Base-by-base conservation (phyloP, 768 basidiomycete species). In the Kwoniella dendrophila region DNA sequence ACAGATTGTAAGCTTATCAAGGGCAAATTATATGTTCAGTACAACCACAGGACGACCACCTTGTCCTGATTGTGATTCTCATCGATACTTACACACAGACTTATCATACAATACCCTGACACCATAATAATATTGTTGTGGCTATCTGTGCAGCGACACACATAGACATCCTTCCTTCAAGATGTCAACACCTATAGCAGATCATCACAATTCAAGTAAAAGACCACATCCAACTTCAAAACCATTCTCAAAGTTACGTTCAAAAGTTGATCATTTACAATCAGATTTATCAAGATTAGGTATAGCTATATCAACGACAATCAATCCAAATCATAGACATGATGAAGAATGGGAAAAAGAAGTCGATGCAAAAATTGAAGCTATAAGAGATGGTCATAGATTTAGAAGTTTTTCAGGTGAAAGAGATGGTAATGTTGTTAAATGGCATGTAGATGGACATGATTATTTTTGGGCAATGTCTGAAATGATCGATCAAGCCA, bases 381-480 rank as follows among this genome's bases (percentile, higher is more conserved):
- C 86, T 75, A 96, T 97, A 73, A 86, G 87, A 57, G 84, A 84
- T 0, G 79, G 82, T 12, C 96, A 99, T 81, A 85, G 94, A 29
- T 98, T 91, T 79, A 73, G 84, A 24, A 90, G 88, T 66, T 99
- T 98, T 78, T 92, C 94, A 0, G 81, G 78, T 6, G 83, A 89
- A 76, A 82, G 92, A 34, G 70, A 81, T 3, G 82, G 72, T 16
- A 93, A 93, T 74, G 81, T 82, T 33, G 87, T 89, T 44, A 97
- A 96, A 80, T 97, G 88, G 87, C 92, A 93, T 74, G 84, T 95
- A 48, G 94, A 95, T 70, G 95, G 95, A 0, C 91, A 96, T 59
- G 75, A 98, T 80, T 98, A 95, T 78, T 90, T 97, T 84, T 97
- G 89, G 85, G 94, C 95, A 0, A 76, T 96, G 34, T 91, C 90